Conservation (phyloP, 495 filamentous ascomycete species). For the Aspergillus asperescens region DNA sequence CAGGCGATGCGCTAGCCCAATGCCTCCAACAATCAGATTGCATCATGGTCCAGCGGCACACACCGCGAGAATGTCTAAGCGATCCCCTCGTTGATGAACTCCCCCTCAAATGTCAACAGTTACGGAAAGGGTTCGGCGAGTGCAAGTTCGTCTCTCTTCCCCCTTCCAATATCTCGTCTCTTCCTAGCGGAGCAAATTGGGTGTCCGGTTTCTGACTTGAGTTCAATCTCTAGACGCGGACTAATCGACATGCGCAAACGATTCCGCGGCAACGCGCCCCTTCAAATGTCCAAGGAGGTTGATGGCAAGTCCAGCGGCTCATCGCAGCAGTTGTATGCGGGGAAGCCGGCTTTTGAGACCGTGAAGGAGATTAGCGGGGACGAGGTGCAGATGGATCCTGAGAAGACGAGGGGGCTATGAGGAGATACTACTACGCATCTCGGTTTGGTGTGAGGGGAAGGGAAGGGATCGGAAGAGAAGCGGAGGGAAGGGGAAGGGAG, state of each 20-base stretch:
- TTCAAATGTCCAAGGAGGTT: constrained; percentile 58
- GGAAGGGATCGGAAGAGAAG: too few species aligned
- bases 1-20: constrained; percentile 83
- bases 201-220: background rate
- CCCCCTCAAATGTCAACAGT: constrained; percentile 83
- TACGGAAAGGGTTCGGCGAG: constrained; percentile 85
- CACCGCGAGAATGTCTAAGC: constrained; percentile 80
- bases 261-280: constrained; percentile 90
- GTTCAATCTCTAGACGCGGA: constrained; percentile 72
- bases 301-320: constrained; percentile 44
- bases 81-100: constrained; percentile 70
- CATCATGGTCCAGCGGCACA: constrained; percentile 83
- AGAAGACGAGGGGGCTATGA: constrained; percentile 47
- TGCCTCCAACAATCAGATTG: constrained; percentile 96
- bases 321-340: constrained; percentile 67
- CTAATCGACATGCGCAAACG: constrained; percentile 99
- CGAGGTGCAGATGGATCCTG: constrained; percentile 48
- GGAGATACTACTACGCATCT: background rate
- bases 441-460: too few species aligned
- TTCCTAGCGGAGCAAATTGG: background rate
- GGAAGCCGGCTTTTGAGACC: constrained; percentile 61
- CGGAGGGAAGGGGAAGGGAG: too few species aligned
- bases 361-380: constrained; percentile 43
- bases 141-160: constrained; percentile 59
- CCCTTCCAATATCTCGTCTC: background rate